Conservation (phyloP, 192 early-diverging fungal species). For the Entomortierella chlamydospora region DNA sequence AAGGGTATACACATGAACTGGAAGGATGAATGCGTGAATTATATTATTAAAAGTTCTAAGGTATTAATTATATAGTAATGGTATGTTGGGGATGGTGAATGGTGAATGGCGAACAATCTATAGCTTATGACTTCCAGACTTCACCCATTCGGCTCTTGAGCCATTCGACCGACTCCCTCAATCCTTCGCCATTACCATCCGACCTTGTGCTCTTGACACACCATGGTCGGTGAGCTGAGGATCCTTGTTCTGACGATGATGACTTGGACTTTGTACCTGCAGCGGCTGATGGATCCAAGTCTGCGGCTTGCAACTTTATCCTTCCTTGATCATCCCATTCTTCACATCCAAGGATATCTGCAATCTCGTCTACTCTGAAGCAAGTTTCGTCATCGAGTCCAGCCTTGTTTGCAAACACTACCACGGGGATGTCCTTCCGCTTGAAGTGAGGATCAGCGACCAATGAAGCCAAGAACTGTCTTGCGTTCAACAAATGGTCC, state of each 20-base stretch:
- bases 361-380: conserved; percentile 51
- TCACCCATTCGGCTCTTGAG: conserved; percentile 53
- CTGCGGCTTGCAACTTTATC: neutral
- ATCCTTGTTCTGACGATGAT: neutral
- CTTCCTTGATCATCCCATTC: conserved; percentile 27
- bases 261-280: neutral
- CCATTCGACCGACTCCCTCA: conserved; percentile 47
- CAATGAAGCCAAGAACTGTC: conserved; percentile 33
- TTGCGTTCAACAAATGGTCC: conserved; percentile 42
- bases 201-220: conserved; percentile 51
- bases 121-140: conserved; percentile 10
- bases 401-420: conserved; percentile 51
- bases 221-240: conserved; percentile 22
- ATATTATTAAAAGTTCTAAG: too few relatives aligned
- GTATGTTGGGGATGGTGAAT: too few relatives aligned
- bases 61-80: too few relatives aligned
- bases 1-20: too few relatives aligned
- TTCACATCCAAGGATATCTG: conserved; percentile 51
- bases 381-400: conserved; percentile 46
- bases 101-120: neutral
- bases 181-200: conserved; percentile 38
- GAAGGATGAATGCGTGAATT: too few relatives aligned
- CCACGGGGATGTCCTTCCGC: conserved; percentile 39
- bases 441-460: conserved; percentile 31
- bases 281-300: neutral